Base-by-base conservation (phyloP, 306 rosid genomes). In the Crataegus laevigata region DNA sequence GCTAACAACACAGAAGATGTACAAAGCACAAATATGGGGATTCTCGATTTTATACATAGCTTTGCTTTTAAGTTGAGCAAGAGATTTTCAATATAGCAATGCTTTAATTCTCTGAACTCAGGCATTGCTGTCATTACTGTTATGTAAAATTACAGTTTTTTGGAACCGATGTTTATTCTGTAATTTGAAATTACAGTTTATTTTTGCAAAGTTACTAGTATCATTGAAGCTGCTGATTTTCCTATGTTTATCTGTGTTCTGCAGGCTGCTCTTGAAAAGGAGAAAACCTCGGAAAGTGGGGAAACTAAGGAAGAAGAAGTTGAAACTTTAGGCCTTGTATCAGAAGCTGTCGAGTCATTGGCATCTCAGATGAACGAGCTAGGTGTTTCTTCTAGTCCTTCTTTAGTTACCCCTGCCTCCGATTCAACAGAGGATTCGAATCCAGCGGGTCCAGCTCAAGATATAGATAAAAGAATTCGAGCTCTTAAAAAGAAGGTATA, bases 401-500 rank as follows among this genome's bases (percentile, higher is more conserved):
- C 87, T 24, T 30, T 22, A 59, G 87, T 74, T 80, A 66, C 85
- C 69, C 82, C 92, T 79, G 71, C 82, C 43, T 57, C 82, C 2
- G 84, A 88, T 65, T 80, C 90, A 58, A 73, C 45, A 15, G 90
- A 87, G 77, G 86, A 82, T 81, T 75, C 83, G 36, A 85, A 76
- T 59, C 64, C 73, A n/a, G 78, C 21, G 21, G 84, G 75, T 24
- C 68, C 83, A 3, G 76, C 79, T 68, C 92, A 81, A 83, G 98
- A 89, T 74, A 81, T 88, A 32, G 98, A 91, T 73, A 91, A 93
- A 79, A 87, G 68, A 81, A 93, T 91, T 55, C 94, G 96, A 72
- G 91, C 98, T 68, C 82, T 91, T 36, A 91, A 85, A 83, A 93
- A 91, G 85, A 93, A 91, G 98, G 96, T 29, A n/a, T n/a, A 6